Base-by-base conservation (phyloP, 2,329 filamentous ascomycete species). In the Curvularia hawaiiensis region DNA sequence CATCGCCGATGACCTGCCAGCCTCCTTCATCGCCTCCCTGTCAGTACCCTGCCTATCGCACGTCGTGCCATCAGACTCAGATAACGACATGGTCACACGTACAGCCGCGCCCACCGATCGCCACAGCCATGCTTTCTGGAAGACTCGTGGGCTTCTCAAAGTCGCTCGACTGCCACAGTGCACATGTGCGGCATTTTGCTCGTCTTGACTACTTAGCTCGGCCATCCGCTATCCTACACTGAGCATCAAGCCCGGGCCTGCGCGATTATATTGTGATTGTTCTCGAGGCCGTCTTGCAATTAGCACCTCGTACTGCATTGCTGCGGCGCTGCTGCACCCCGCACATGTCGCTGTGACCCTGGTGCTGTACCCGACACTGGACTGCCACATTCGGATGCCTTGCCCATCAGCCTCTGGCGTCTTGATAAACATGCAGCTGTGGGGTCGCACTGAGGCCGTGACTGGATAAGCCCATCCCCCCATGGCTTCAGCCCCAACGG, bases 81-180 rank as follows among this genome's bases (percentile, higher is more conserved):
- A 58, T 58, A 55, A 58, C 52, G 30, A 50, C 11, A 20, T 55
- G 56, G 52, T 58, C 56, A 58, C 52, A 52, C 56, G 46, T 47
- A 31, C 47, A 56, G 58, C 48, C 56, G 48, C 45, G 44, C 53
- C 48, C 20, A 59, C 57, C 48, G 40, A 58, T 58, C 52, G 51
- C 49, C 54, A 38, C 46, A 20, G 33, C 43, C 52, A 22, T 49
- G 39, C 53, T 28, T 26, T 16, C 20, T 24, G 4, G 57, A 43
- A 52, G 63, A 64, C 62, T 51, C 53, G 62, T 61, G 62, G 62
- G 62, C 60, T 16, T n/a, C 6, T 9, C 16, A 38, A 4, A 16
- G 4, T 35, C 14, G 33, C 33, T 35, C 14, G 33, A n/a, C 33
- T 3, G 33, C 14, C 2, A 35, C 33, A 6, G 35, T n/a, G 35